These are phyloP conservation scores for Oxalis stricta DNA, from an alignment of 441 rosid species.

Conservation along the genomic window DNA sequence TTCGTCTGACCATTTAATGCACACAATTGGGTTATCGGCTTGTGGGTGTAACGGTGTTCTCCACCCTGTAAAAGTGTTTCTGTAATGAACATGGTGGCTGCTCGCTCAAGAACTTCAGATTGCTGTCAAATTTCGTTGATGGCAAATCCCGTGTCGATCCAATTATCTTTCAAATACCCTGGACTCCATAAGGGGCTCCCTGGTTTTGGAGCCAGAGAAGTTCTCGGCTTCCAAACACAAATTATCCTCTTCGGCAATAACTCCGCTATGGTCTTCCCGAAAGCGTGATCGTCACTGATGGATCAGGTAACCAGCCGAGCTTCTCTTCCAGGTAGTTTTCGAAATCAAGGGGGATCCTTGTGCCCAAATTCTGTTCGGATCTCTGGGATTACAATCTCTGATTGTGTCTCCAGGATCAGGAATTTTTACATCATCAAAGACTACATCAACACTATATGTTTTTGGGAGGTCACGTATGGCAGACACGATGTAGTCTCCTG, in stretches of 20 bases:
- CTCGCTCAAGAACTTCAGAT: slow-evolving; percentile 48
- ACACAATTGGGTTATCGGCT: slow-evolving; percentile 65
- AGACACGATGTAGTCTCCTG: slow-evolving; percentile 58
- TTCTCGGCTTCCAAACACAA: slow-evolving; percentile 82
- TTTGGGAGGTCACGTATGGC: slow-evolving; percentile 71
- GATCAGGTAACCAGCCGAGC: slow-evolving; percentile 54
- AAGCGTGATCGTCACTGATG: slow-evolving; percentile 61
- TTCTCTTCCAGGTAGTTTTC: slow-evolving; percentile 58
- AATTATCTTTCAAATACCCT: slow-evolving; percentile 62
- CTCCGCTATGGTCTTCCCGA: slow-evolving; percentile 49
- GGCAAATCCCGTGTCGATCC: slow-evolving; percentile 94
- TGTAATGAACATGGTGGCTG: slow-evolving; percentile 38
- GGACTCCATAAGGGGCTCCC: slow-evolving; percentile 70
- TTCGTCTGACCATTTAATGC: slow-evolving; percentile 62
- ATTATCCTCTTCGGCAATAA: slow-evolving; percentile 64
- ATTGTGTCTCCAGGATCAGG: slow-evolving; percentile 57
- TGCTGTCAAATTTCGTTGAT: slow-evolving; percentile 69
- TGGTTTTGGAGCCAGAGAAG: slow-evolving; percentile 45
- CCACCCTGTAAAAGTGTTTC: slow-evolving; percentile 75
- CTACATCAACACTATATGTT: slow-evolving; percentile 60
- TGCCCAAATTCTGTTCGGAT: slow-evolving; percentile 82
- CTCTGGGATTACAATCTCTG: slow-evolving; percentile 71
- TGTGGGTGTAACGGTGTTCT: slow-evolving; percentile 77
- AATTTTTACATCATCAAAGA: slow-evolving; percentile 50
- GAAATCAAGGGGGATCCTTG: slow-evolving; percentile 59